Conservation (phyloP, 805 yeast genomes). For the Saccharomycopsis sp. region DNA sequence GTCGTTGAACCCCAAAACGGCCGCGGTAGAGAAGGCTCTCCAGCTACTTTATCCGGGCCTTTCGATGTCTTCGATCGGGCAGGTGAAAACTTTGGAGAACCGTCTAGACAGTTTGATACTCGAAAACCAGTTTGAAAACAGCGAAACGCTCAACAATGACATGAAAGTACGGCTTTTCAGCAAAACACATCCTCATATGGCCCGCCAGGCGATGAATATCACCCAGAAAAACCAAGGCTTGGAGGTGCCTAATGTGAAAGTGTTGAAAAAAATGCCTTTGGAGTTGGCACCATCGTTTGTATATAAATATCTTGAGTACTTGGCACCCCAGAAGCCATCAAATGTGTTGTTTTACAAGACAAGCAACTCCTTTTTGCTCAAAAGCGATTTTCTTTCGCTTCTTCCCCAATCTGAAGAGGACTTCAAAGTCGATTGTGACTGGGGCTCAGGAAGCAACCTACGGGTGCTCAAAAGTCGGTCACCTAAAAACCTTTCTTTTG, state of each 20-base stretch:
- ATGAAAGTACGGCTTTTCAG: neutral
- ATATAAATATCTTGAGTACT: neutral
- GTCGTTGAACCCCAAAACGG: neutral
- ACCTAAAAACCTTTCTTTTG: constrained; percentile 6
- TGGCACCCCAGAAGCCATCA: neutral
- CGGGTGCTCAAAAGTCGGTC: constrained; percentile 10
- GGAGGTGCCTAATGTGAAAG: neutral
- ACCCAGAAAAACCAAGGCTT: neutral
- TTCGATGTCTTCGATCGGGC: neutral
- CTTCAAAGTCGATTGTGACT: neutral
- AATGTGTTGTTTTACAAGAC: constrained; percentile 13
- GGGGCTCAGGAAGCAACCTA: neutral
- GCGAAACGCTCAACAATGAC: neutral
- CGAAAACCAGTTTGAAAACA: neutral
- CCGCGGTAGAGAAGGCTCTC: neutral
- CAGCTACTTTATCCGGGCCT: neutral
- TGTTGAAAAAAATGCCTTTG: constrained; percentile 1
- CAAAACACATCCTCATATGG: neutral
- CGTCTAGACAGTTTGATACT: neutral
- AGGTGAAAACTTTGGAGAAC: neutral
- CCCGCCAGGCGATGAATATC: neutral
- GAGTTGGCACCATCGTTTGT: constrained; percentile 1
- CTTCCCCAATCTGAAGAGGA: neutral
- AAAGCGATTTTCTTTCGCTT: constrained; percentile 11
- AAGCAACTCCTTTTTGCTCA: constrained; percentile 9